Base-by-base conservation (phyloP, 1,139 yeast genomes). In the Candida sanyaensis region DNA sequence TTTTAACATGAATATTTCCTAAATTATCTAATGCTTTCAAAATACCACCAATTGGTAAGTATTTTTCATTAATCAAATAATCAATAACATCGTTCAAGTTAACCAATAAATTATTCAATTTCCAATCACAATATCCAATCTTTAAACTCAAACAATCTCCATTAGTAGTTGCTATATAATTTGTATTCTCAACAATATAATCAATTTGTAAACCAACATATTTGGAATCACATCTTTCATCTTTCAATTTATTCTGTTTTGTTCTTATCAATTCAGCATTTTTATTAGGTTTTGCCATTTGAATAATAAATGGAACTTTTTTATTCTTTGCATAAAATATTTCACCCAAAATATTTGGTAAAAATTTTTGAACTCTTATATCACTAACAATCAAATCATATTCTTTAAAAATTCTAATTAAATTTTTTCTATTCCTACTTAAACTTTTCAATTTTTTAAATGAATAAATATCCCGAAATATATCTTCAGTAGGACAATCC, bases 351-450 rank as follows among this genome's bases (percentile, higher is more conserved):
- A 84, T 64, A 6, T 68, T 68, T 0, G 87, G 87, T 34, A 86
- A 65, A 29, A 81, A 67, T 54, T 80, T 81, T 55, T 82, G 83
- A 3, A 86, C 77, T 50, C 92, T 67, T 49, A 81, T 78, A 63
- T 87, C 93, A 5, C 86, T 81, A 12, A 86, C 73, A 2, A 86
- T 72, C n/a, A 83, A 54, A 58, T 86, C 93, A 59, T 76, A 82
- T 42, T 85, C 88, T 51, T 78, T 78, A 58, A 69, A 82, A 2
- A 84, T 54, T 44, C 73, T 75, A 2, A 50, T 41, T 45, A 69
- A 68, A 34, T 77, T 55, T n/a, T 71, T 66, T 50, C 73, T 77
- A 44, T 77, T 78, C 40, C 67, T 68, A 24, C 77, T 69, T 30
- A 80, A 61, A 37, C 71, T 65, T 58, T 75, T 80, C 48, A 86